Evolutionary conservation across 352 stramenopile species (phyloP).

Genomic region (Phytophthora sp.): DNA sequence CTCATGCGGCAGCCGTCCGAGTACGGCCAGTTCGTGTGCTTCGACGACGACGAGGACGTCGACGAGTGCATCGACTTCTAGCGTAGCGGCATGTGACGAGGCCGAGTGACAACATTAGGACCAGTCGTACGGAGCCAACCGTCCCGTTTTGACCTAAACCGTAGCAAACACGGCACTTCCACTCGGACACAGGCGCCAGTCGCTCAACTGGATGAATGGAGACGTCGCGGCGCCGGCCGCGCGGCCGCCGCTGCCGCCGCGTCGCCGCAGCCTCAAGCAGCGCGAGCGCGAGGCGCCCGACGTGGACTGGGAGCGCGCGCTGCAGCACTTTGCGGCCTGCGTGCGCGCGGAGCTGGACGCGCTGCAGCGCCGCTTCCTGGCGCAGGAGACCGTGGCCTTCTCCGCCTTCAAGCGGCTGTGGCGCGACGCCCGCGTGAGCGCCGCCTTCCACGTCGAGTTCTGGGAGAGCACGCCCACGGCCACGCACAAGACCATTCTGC

Average conservation of each 20-base stretch:
- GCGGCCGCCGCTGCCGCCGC: slow-evolving; percentile 30
- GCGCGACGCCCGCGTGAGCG: slow-evolving; percentile 48
- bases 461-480: slow-evolving; percentile 66
- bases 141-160: slow-evolving; percentile 2
- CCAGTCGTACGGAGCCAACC: neutral
- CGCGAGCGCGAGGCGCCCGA: slow-evolving; percentile 19
- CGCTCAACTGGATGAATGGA: slow-evolving; percentile 10
- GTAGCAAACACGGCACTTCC: neutral
- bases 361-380: slow-evolving; percentile 43
- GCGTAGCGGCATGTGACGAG: slow-evolving; percentile 9
- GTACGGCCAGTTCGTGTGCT: slow-evolving; percentile 79
- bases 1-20: slow-evolving; percentile 67
- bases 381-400: slow-evolving; percentile 43
- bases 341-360: slow-evolving; percentile 45
- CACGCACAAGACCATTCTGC: slow-evolving; percentile 65
- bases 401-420: slow-evolving; percentile 58
- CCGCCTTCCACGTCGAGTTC: slow-evolving; percentile 79
- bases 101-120: neutral
- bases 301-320: slow-evolving; percentile 40
- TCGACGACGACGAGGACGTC: slow-evolving; percentile 64
- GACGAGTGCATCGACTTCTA: slow-evolving; percentile 30
- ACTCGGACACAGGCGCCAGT: neutral
- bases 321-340: slow-evolving; percentile 46
- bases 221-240: slow-evolving; percentile 1
- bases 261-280: slow-evolving; percentile 23